Percentiles rank a stretch among this genome's conserved stretches.
These are phyloP conservation scores for Lagenaria siceraria DNA, from an alignment of 306 rosid species.

Conservation along the genomic window DNA sequence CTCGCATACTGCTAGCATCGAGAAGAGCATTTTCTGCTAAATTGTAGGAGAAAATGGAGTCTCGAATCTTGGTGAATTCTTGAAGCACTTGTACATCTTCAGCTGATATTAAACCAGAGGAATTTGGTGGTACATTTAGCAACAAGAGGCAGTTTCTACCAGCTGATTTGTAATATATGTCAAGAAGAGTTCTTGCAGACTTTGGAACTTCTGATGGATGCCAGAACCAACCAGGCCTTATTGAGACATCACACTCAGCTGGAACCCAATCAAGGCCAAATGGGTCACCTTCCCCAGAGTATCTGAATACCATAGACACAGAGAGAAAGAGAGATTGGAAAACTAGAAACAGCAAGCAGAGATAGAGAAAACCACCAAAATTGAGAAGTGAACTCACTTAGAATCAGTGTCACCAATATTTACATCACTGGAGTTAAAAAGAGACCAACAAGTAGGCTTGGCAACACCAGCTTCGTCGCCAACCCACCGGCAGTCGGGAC, in stretches of 20 bases:
- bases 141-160: constrained; percentile 74
- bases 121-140: constrained; percentile 81
- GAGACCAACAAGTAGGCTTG: constrained; percentile 81
- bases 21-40: constrained; percentile 41
- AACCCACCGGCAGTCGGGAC: constrained; percentile 86
- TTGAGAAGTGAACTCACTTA: constrained; percentile 42
- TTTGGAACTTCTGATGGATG: constrained; percentile 66
- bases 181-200: constrained; percentile 65
- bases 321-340: neutral
- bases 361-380: neutral
- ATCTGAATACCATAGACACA: constrained; percentile 26
- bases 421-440: constrained; percentile 35
- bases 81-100: constrained; percentile 72
- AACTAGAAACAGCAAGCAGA: neutral
- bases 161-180: constrained; percentile 63
- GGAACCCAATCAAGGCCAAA: constrained; percentile 76
- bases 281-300: constrained; percentile 50
- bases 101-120: constrained; percentile 74
- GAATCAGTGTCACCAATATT: constrained; percentile 30
- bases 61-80: constrained; percentile 54
- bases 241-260: constrained; percentile 75
- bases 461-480: constrained; percentile 65
- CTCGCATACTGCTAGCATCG: constrained; percentile 59
- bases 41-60: constrained; percentile 59
- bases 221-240: constrained; percentile 95